Evolutionary conservation across 2,329 filamentous ascomycete genomes (phyloP).

Genomic region (Bimuria novae-zelandiae): DNA sequence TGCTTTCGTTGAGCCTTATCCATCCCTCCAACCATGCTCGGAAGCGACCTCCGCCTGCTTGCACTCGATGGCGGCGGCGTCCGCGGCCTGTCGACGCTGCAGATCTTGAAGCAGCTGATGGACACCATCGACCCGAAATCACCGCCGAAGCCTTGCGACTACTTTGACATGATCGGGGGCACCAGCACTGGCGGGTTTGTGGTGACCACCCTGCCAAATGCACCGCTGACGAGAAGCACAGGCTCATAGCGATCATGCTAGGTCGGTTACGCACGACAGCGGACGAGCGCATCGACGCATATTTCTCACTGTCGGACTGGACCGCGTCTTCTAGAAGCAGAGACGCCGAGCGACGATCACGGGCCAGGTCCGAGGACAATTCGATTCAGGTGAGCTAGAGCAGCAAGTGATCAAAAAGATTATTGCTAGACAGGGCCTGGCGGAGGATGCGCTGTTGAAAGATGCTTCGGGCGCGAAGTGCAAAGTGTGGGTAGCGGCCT

Average conservation of each 20-base stretch:
- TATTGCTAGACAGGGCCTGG: conserved; percentile 11
- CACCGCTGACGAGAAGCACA: neutral
- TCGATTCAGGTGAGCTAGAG: conserved; percentile 7
- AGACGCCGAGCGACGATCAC: neutral
- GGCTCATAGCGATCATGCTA: conserved; percentile 19
- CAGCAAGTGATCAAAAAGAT: conserved; percentile 13
- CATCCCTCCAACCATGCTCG: neutral
- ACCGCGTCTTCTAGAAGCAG: conserved; percentile 12
- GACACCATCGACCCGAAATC: conserved; percentile 13
- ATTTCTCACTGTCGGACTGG: conserved; percentile 8
- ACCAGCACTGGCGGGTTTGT: conserved; percentile 23
- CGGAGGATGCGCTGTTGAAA: conserved; percentile 8
- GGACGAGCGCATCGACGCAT: conserved; percentile 14
- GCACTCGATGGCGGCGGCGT: conserved; percentile 13
- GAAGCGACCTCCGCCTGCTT: neutral
- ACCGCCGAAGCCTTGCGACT: conserved; percentile 21
- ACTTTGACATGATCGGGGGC: conserved; percentile 26
- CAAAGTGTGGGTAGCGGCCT: neutral
- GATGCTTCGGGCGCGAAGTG: neutral
- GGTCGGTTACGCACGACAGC: conserved; percentile 16
- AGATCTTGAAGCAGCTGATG: conserved; percentile 22
- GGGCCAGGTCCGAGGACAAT: neutral
- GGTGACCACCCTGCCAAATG: neutral
- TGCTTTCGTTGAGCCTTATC: neutral
- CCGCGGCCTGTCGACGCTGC: conserved; percentile 20